Percentiles rank a stretch among this genome's conserved stretches.
Conservation (phyloP, 2,329 filamentous ascomycete genomes). For the Ophiocordyceps camponoti-saundersi region DNA sequence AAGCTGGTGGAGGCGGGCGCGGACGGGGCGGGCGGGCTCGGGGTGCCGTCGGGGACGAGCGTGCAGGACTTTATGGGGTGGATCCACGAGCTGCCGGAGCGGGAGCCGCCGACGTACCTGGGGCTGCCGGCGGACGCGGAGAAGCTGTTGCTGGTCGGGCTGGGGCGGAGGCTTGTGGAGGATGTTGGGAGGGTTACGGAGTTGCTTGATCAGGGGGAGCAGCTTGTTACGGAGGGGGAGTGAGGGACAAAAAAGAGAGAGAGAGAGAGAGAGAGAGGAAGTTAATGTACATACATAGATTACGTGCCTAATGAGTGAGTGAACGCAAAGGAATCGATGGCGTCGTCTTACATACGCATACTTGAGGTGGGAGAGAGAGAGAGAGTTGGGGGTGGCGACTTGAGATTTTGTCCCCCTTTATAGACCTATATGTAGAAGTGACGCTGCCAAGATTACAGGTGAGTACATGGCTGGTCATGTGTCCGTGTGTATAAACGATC, state of each 20-base stretch:
- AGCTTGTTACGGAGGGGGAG: slow-evolving; percentile 52
- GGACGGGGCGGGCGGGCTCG: slow-evolving; percentile 44
- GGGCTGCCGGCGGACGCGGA: slow-evolving; percentile 91
- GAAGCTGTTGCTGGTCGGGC: slow-evolving; percentile 79
- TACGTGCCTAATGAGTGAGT: too few relatives aligned
- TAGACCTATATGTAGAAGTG: too few relatives aligned
- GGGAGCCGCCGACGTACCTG: slow-evolving; percentile 89
- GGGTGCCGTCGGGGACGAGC: slow-evolving; percentile 64
- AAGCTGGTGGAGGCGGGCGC: slow-evolving; percentile 55
- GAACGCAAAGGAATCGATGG: too few relatives aligned
- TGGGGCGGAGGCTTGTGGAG: slow-evolving; percentile 69
- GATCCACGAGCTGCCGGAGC: slow-evolving; percentile 83
- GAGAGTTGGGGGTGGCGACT: too few relatives aligned
- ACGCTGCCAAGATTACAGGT: too few relatives aligned
- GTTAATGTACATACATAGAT: too few relatives aligned
- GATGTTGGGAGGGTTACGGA: slow-evolving; percentile 76
- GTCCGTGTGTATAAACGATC: too few relatives aligned
- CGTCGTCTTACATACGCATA: too few relatives aligned
- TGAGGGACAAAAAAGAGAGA: background rate
- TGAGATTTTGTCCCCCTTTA: too few relatives aligned
- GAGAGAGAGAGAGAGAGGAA: background rate
- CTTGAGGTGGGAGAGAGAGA: too few relatives aligned
- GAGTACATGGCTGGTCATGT: too few relatives aligned
- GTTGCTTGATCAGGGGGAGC: slow-evolving; percentile 85
- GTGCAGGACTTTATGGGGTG: slow-evolving; percentile 78